phyloP scores from a whole-genome alignment of 805 yeast species.

The Barnettozyma californica region DNA sequence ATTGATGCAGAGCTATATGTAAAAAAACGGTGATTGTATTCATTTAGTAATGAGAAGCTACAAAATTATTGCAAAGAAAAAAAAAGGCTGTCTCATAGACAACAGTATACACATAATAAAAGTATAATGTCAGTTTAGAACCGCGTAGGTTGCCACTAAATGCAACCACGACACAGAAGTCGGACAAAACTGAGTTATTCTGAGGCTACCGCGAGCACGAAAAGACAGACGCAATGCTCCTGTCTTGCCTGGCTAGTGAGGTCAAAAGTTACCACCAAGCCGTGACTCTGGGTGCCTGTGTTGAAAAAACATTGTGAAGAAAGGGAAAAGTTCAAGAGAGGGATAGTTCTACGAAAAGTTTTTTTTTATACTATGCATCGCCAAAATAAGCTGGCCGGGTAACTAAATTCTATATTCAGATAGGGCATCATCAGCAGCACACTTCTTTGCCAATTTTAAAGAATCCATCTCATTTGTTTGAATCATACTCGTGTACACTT shows the following conservation, averaged over 20 bases:
- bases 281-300: conserved; percentile 75
- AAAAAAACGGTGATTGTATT: background rate
- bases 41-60: background rate
- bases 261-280: conserved; percentile 27
- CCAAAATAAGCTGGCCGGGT: background rate
- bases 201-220: conserved; percentile 97
- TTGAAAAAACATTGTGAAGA: conserved; percentile 25
- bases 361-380: conserved; percentile 8
- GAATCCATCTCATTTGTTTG: conserved; percentile 24
- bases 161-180: conserved; percentile 38
- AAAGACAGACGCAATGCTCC: conserved; percentile 24
- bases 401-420: background rate
- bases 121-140: conserved; percentile 57
- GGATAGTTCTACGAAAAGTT: conserved; percentile 4
- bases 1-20: background rate
- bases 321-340: background rate
- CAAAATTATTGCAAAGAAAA: background rate
- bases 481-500: conserved; percentile 55
- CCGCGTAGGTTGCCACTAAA: conserved; percentile 57
- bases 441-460: background rate
- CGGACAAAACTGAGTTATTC: conserved; percentile 51
- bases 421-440: background rate
- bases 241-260: conserved; percentile 29
- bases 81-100: background rate
- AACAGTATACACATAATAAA: background rate